Base-by-base conservation (phyloP, 73 alveolate species). In the Urostyla sp. region DNA sequence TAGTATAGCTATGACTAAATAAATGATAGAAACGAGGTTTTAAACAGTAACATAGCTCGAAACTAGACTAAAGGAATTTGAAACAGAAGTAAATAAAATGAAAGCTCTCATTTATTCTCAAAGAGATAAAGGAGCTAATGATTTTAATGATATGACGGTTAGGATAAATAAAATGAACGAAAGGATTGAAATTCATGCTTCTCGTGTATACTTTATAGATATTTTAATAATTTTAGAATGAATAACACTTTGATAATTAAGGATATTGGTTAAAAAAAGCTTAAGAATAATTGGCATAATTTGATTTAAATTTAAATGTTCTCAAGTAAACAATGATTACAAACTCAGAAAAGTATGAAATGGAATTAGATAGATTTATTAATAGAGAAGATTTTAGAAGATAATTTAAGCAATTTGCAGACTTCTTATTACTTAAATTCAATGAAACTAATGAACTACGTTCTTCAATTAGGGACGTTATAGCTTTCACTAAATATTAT, bases 371-470 rank as follows among this genome's bases (percentile, higher is more conserved):
- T 4, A 5, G 79, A 11, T 18, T 57, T 8, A 2, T 63, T 6
- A 13, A 43, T 8, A 63, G 31, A 27, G 79, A 63, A 24, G 79
- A 63, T 4, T 63, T 63, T 48, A 63, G 44, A 50, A 63, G 31
- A 23, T 34, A 57, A 8, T 43, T 63, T 57, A 34, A 31, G 24
- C 23, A 35, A 23, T 10, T 36, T 46, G 44, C 37, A 16, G 79
- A 63, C 28, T 63, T 63, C 26, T 43, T 63, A 32, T 1, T 63
- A 44, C 61, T 63, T n/a, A 63, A 63, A 31, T 63, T 63, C 45
- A 63, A 60, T 24, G 79, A 63, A 40, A 3, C 7, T 26, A 60
- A 63, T 37, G 79, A 63, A 21, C 10, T 37, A 5, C 37, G 26
- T 13, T 43, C 37, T 21, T 35, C 79, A 2, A 46, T 63, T 1